Base-by-base conservation (phyloP, 805 yeast species). In the Ascoidea rubescens region DNA sequence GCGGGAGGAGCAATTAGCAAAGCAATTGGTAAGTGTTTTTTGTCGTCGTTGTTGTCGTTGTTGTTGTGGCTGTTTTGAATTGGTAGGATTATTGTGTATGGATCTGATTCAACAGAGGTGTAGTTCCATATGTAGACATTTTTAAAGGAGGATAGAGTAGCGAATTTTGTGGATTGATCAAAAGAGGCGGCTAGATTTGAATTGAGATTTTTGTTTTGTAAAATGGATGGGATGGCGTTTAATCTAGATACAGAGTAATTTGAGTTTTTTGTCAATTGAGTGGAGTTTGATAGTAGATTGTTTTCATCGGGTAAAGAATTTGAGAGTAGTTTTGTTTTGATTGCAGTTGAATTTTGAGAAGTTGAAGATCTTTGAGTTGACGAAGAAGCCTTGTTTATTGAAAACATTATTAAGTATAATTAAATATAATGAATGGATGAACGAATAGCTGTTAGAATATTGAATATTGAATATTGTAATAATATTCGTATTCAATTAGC, bases 61-160 rank as follows among this genome's bases (percentile, higher is more conserved):
- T 21, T 33, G 52, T 30, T 51, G 45, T 45, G 17, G 37, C 31
- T 46, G 31, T 48, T 46, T 14, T 60, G 48, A 49, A 61, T 55
- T 1, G 75, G 79, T 53, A 82, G 77, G 53, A 79, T 76, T 46
- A 77, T 68, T 1, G 82, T 74, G 12, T 75, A 63, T 0, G 93
- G 88, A 1, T 72, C 65, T 33, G 71, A 68, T 57, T 85, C 87
- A 10, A 76, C 74, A 1, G 88, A 75, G 51, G 71, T 69, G 61
- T 82, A 84, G 51, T 75, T 71, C 90, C 95, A 89, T 5, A 82
- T 81, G 58, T 77, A 73, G 21, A 84, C 72, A 43, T 77, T 69
- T 30, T 71, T 65, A n/a, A 69, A 71, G 14, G 78, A 71, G 4
- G 77, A 65, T 3, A 75, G 69, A 32, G 80, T 64, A 0, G 83